Evolutionary conservation across 163 green algal genomes (phyloP).

Genomic region (Scenedesmus sp.): DNA sequence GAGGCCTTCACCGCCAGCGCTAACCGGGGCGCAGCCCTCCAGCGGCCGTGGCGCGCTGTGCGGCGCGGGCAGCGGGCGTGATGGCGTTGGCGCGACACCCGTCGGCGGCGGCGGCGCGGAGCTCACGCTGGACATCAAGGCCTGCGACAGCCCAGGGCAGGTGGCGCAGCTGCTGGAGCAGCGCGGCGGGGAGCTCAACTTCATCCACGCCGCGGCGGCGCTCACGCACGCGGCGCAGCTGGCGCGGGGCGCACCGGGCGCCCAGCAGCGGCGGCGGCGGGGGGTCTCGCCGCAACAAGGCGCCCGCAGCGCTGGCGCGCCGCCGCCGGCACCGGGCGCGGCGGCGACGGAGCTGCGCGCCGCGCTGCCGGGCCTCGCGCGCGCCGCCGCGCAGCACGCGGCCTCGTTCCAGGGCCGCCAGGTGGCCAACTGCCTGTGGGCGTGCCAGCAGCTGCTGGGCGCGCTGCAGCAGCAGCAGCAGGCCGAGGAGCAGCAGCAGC

Average conservation of each 20-base stretch:
- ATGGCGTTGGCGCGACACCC: too few relatives aligned
- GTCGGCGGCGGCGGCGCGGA: too few relatives aligned
- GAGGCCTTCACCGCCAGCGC: too few relatives aligned
- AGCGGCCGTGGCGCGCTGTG: too few relatives aligned
- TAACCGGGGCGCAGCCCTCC: too few relatives aligned
- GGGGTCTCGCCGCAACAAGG: background rate
- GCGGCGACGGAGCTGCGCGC: background rate
- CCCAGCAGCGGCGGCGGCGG: constrained; percentile 1
- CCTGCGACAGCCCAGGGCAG: background rate
- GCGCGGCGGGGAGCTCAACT: constrained; percentile 21
- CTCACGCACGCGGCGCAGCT: constrained; percentile 43
- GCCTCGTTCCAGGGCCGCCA: constrained; percentile 25
- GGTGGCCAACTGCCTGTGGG: constrained; percentile 39
- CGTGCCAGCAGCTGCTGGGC: constrained; percentile 9
- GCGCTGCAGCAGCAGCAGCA: background rate
- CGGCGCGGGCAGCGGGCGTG: too few relatives aligned
- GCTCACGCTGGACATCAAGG: constrained; percentile 18
- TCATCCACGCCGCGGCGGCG: constrained; percentile 41
- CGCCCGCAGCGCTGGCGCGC: constrained; percentile 20
- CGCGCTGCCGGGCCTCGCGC: background rate
- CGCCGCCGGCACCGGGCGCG: background rate
- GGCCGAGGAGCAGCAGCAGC: background rate
- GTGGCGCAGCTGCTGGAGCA: constrained; percentile 3
- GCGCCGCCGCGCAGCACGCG: background rate
- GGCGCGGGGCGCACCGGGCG: background rate